Evolutionary conservation across 805 yeast species (phyloP).

Genomic region (Blastobotrys chiropterorum): DNA sequence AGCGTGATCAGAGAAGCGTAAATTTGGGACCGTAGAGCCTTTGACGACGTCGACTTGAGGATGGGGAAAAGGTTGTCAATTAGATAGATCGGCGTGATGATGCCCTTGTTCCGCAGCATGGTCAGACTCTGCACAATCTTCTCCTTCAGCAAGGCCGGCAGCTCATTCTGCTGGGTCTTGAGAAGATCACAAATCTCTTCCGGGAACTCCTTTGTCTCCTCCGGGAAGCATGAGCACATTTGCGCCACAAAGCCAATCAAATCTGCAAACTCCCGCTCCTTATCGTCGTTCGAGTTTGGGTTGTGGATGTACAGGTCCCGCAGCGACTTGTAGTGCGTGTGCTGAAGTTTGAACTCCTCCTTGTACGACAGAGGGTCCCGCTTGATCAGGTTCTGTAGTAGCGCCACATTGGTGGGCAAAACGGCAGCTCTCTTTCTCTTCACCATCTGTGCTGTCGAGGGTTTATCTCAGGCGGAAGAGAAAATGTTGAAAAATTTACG

Average conservation of each 20-base stretch:
- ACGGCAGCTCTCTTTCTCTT: constrained; percentile 87
- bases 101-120: constrained; percentile 81
- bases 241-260: constrained; percentile 87
- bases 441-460: too few species aligned
- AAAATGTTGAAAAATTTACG: too few species aligned
- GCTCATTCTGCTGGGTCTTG: constrained; percentile 67
- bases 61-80: constrained; percentile 88
- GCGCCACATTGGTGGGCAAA: constrained; percentile 84
- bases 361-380: constrained; percentile 91
- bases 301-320: constrained; percentile 79
- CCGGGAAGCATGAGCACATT: constrained; percentile 83
- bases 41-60: constrained; percentile 61
- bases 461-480: too few species aligned
- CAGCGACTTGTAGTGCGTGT: constrained; percentile 84
- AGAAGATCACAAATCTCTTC: constrained; percentile 67
- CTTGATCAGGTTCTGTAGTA: constrained; percentile 85
- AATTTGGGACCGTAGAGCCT: constrained; percentile 74
- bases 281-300: constrained; percentile 55
- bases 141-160: constrained; percentile 82
- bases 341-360: constrained; percentile 91
- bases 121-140: constrained; percentile 85
- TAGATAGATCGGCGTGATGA: constrained; percentile 70
- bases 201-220: constrained; percentile 81
- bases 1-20: constrained; percentile 73
- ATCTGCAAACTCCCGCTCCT: constrained; percentile 70